phyloP scores from a whole-genome alignment of 768 basidiomycete genomes.

The Hydnum rufescens region DNA sequence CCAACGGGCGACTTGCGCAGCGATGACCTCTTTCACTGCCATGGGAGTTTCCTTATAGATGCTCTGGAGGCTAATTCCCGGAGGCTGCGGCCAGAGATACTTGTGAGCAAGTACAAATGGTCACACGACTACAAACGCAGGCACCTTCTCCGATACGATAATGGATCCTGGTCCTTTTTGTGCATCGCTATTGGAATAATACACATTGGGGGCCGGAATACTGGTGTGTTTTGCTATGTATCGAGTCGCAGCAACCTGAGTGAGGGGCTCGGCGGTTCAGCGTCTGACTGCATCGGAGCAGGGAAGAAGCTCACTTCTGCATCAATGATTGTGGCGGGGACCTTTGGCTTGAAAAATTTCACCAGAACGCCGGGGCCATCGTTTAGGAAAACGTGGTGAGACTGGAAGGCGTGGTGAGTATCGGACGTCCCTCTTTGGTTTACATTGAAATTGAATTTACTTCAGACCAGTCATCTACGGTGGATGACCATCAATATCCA shows the following conservation, averaged over 20 bases:
- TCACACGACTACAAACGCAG: background rate
- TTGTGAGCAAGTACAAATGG: background rate
- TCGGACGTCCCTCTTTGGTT: too few relatives aligned
- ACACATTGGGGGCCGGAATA: background rate
- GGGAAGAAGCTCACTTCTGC: background rate
- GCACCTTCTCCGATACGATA: background rate
- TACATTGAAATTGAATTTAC: too few relatives aligned
- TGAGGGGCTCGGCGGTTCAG: background rate
- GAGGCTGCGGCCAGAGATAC: background rate
- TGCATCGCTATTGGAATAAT: background rate
- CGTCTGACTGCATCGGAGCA: background rate
- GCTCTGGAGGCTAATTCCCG: background rate
- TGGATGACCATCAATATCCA: too few relatives aligned
- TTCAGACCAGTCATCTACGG: too few relatives aligned
- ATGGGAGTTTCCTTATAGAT: background rate
- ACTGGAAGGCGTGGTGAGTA: too few relatives aligned
- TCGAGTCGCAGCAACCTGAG: background rate
- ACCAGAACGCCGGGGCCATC: background rate
- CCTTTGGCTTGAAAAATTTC: background rate
- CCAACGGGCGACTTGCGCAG: slow-evolving; percentile 17
- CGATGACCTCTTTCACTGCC: slow-evolving; percentile 14
- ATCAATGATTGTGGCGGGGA: background rate
- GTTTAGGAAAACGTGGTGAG: background rate
- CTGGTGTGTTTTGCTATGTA: background rate
- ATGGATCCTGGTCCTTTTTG: background rate